Base-by-base conservation (phyloP, 1,284 basidiomycete genomes). In the Xerocomus tenax region DNA sequence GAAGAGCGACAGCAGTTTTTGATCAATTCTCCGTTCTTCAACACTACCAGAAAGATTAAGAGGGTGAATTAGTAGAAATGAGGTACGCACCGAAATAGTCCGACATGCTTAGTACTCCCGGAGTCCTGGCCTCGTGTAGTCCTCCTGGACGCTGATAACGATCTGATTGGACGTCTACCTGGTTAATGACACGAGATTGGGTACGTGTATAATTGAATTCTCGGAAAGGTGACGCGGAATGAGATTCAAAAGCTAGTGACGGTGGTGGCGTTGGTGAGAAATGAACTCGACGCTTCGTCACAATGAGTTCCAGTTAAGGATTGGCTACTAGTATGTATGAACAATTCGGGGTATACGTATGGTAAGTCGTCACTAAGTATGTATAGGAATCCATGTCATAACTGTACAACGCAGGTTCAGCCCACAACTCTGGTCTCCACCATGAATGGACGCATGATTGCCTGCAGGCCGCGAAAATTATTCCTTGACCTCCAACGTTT, bases 271-370 rank as follows among this genome's bases (percentile, higher is more conserved):
- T 9, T 23, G 28, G 10, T 30, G 29, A 30, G 29, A 12, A 30
- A 30, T 8, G 12, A 30, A 30, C 8, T 8, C 8, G 10, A 28
- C 10, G 28, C 18, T 35, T 16, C 6, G n/a, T 35, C 16, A 18
- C 34, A 10, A 35, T 6, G 21, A 21, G 21, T 6, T 21, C 21
- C 3, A 21, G 21, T 3, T 36, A 57, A 50, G 28, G 55, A 55
- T 13, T 18, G 36, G 39, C 47, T 53, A 54, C 38, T 50, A n/a
- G n/a, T n/a, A 45, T 30, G 45, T 54, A 54, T 63, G 55, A 54
- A 54, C 54, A 49, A 43, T 47, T 41, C 26, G 30, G 53, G 58
- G 55, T 62, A 66, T 65, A 18, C 16, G 45, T 48, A 48, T 49
- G 18, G 29, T 52, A 54, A 50, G 38, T 64, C 19, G 48, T 42